phyloP scores from a whole-genome alignment of 140 eudicot genomes.

The Ambrosia hybrid region DNA sequence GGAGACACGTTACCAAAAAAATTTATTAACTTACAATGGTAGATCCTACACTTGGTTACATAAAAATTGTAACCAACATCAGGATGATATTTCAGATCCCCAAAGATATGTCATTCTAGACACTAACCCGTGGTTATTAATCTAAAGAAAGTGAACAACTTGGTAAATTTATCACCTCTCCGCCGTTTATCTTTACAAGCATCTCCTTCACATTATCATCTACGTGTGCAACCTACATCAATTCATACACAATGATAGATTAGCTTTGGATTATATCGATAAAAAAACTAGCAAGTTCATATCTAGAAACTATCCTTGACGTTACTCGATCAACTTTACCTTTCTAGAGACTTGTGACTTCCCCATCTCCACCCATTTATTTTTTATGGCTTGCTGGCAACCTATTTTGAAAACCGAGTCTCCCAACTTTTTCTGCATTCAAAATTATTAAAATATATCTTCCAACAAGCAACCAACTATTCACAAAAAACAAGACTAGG shows the following conservation, averaged over 20 bases:
- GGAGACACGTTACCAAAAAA: neutral
- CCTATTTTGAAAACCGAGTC: conserved; percentile 64
- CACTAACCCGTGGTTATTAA: neutral
- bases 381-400: conserved; percentile 65
- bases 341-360: conserved; percentile 61
- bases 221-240: conserved; percentile 61
- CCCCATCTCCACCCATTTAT: conserved; percentile 83
- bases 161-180: conserved; percentile 57
- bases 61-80: no score
- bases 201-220: conserved; percentile 71
- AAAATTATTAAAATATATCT: neutral
- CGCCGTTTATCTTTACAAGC: conserved; percentile 60
- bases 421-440: conserved; percentile 71
- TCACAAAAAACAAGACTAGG: conserved; percentile 5
- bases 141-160: conserved; percentile 3
- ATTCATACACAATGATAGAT: conserved; percentile 1
- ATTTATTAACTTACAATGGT: neutral
- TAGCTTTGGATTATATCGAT: neutral
- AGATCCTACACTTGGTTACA: no score
- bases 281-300: conserved; percentile 2
- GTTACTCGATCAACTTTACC: conserved; percentile 44
- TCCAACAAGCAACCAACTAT: neutral
- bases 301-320: neutral
- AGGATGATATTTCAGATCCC: no score
- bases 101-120: no score